These are phyloP conservation scores for Fusarium tuaranense DNA, from an alignment of 2,329 filamentous ascomycete genomes.

Conservation along the genomic window DNA sequence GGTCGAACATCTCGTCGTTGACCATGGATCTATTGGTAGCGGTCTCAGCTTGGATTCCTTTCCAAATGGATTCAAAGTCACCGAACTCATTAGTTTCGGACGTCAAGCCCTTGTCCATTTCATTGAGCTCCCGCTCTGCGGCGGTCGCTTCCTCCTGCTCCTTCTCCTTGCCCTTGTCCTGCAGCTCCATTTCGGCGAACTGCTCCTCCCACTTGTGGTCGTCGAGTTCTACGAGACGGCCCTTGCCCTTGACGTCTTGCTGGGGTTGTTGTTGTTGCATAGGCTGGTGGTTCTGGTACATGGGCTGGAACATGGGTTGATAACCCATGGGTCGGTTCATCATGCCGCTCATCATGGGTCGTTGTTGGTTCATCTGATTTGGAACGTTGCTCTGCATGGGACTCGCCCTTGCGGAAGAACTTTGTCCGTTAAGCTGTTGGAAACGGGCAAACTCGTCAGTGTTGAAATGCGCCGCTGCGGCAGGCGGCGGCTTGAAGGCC, in stretches of 20 bases:
- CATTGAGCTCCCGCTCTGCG: constrained; percentile 87
- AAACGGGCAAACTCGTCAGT: constrained; percentile 90
- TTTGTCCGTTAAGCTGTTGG: constrained; percentile 76
- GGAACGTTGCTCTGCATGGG: constrained; percentile 68
- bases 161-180: constrained; percentile 66
- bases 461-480: constrained; percentile 72
- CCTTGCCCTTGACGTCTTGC: constrained; percentile 79
- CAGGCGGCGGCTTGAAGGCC: constrained; percentile 70
- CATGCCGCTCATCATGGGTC: constrained; percentile 70
- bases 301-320: constrained; percentile 66
- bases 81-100: constrained; percentile 82
- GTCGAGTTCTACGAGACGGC: constrained; percentile 93
- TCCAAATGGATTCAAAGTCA: constrained; percentile 92
- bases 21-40: constrained; percentile 78
- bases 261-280: constrained; percentile 61
- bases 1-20: constrained; percentile 72
- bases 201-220: constrained; percentile 97
- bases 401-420: constrained; percentile 63
- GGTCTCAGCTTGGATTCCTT: constrained; percentile 82
- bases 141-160: constrained; percentile 74
- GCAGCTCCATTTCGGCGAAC: constrained; percentile 87
- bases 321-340: constrained; percentile 65
- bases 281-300: constrained; percentile 58
- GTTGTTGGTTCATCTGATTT: constrained; percentile 64
- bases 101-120: constrained; percentile 78